Percentiles rank a stretch among this genome's conserved stretches.
These are phyloP conservation scores for Dacryopinax primogenitus DNA, from an alignment of 768 basidiomycete genomes.

Conservation along the genomic window DNA sequence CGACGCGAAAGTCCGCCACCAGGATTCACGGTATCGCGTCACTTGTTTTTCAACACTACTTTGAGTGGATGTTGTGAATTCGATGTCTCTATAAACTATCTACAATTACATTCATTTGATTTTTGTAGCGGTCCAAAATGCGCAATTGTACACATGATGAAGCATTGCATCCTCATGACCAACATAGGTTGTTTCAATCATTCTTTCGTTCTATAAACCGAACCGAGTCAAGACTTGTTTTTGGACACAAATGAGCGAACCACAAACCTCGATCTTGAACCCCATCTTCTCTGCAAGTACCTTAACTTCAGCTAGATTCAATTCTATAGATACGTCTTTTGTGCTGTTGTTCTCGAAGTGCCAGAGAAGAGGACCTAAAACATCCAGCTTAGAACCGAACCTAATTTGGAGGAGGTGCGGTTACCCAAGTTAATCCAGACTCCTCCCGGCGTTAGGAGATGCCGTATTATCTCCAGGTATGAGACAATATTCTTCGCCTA, in stretches of 20 bases:
- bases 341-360: constrained; percentile 85
- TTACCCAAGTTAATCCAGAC: constrained; percentile 82
- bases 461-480: constrained; percentile 77
- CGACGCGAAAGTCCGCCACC: constrained; percentile 2
- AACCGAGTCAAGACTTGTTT: background rate
- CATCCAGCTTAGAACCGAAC: background rate
- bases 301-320: constrained; percentile 84
- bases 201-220: constrained; percentile 56
- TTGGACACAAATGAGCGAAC: background rate
- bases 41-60: background rate
- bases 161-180: constrained; percentile 72
- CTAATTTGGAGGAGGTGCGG: too few relatives aligned
- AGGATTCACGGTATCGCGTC: background rate
- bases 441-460: constrained; percentile 69
- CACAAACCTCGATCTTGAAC: constrained; percentile 63
- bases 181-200: constrained; percentile 74
- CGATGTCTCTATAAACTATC: too few relatives aligned
- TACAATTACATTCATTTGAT: constrained; percentile 4
- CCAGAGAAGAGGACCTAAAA: constrained; percentile 79
- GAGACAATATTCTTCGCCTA: constrained; percentile 86
- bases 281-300: constrained; percentile 57
- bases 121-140: constrained; percentile 70
- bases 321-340: constrained; percentile 68
- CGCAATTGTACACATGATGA: constrained; percentile 67
- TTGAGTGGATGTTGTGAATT: too few relatives aligned